Percentiles rank a stretch among this genome's conserved stretches.
phyloP scores from a whole-genome alignment of 306 rosid genomes.

The Cucumis sativus region DNA sequence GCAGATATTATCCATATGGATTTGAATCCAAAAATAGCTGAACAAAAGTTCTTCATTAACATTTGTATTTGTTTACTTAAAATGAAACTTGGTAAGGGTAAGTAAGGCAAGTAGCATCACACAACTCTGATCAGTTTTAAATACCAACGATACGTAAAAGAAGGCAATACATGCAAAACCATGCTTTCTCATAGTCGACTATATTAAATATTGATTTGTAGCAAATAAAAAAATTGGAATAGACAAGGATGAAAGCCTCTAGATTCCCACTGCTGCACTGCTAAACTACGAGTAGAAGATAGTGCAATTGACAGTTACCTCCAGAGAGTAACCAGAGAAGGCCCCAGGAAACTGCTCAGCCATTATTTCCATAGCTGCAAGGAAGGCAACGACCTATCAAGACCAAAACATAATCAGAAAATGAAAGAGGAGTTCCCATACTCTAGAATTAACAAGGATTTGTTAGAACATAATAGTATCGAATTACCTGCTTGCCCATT shows the following conservation, averaged over 20 bases:
- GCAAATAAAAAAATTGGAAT: background rate
- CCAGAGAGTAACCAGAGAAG: constrained; percentile 76
- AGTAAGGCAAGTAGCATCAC: background rate
- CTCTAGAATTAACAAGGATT: background rate
- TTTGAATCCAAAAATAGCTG: background rate
- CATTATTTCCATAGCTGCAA: constrained; percentile 97
- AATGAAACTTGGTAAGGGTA: background rate
- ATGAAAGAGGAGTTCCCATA: constrained; percentile 9
- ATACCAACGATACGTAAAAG: background rate
- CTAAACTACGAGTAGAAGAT: background rate
- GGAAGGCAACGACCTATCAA: constrained; percentile 81
- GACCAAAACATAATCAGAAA: constrained; percentile 15
- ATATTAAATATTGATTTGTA: background rate
- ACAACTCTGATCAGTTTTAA: background rate
- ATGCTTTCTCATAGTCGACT: background rate
- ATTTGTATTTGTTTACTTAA: background rate
- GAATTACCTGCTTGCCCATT: constrained; percentile 82
- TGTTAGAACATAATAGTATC: background rate
- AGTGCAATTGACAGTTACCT: constrained; percentile 29
- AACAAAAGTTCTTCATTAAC: background rate
- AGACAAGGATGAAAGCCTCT: background rate
- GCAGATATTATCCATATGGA: background rate
- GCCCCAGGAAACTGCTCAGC: constrained; percentile 95
- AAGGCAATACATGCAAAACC: background rate
- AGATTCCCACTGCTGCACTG: background rate